Evolutionary conservation across 805 yeast species (phyloP).

Genomic region (Kodamaea laetipori): DNA sequence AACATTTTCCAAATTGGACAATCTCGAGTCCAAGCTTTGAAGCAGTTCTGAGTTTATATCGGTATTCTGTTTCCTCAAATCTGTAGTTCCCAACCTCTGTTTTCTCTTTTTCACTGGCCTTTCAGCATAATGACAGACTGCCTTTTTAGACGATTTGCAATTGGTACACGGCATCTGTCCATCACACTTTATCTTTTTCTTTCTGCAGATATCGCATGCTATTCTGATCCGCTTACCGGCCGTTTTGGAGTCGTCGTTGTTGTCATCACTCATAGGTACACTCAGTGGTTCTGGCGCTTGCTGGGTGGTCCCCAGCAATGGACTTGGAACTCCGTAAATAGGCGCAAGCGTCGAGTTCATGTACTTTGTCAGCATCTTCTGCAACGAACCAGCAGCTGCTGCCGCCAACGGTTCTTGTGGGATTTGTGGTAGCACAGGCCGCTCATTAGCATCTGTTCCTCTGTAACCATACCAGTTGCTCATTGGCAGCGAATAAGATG

Average conservation of each 20-base stretch:
- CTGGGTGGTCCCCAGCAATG: slow-evolving; percentile 5
- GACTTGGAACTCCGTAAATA: neutral
- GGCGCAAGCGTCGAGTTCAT: neutral
- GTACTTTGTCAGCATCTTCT: slow-evolving; percentile 7
- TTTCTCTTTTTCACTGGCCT: slow-evolving; percentile 15
- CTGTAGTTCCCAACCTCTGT: neutral
- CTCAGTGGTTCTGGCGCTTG: no score
- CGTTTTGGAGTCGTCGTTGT: neutral
- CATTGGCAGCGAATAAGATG: no score
- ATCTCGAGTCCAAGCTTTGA: slow-evolving; percentile 22
- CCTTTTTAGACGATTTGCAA: slow-evolving; percentile 22
- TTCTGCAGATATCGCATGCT: slow-evolving; percentile 37
- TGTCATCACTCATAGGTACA: neutral
- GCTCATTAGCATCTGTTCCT: no score
- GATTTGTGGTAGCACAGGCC: neutral
- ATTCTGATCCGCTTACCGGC: slow-evolving; percentile 18
- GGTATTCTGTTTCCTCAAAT: slow-evolving; percentile 3
- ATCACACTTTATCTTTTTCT: slow-evolving; percentile 37
- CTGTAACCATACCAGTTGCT: no score
- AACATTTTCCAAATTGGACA: slow-evolving; percentile 25
- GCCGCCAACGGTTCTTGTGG: slow-evolving; percentile 5
- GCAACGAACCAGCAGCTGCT: slow-evolving; percentile 10
- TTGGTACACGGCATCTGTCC: slow-evolving; percentile 34
- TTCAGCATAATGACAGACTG: slow-evolving; percentile 28
- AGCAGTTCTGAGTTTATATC: slow-evolving; percentile 14